Percentiles rank a stretch among this genome's conserved stretches.
Conservation (phyloP, 2,329 filamentous ascomycete species). For the Aspergillus tanneri region DNA sequence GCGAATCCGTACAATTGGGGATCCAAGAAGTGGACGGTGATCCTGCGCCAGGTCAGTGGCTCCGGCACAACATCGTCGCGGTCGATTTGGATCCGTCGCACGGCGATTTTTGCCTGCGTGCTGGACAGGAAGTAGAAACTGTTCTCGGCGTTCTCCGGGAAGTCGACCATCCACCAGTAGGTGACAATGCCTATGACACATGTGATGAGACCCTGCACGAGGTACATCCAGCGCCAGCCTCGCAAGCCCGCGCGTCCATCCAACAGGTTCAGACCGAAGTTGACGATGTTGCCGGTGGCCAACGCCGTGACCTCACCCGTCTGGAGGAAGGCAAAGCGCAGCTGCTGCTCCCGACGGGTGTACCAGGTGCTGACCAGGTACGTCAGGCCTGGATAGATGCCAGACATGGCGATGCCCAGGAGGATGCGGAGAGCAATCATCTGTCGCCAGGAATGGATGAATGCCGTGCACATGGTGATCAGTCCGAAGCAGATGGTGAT, state of each 20-base stretch:
- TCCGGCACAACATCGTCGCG: slow-evolving; percentile 60
- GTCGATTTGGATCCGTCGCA: slow-evolving; percentile 59
- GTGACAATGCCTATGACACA: slow-evolving; percentile 59
- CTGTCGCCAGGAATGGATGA: slow-evolving; percentile 65
- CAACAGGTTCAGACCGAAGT: slow-evolving; percentile 66
- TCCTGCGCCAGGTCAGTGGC: slow-evolving; percentile 55
- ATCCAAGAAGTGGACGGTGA: slow-evolving; percentile 59
- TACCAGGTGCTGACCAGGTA: slow-evolving; percentile 59
- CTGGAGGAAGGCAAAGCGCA: slow-evolving; percentile 65
- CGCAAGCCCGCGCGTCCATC: slow-evolving; percentile 56
- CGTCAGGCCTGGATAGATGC: slow-evolving; percentile 47
- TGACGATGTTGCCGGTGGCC: slow-evolving; percentile 65
- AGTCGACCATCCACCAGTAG: slow-evolving; percentile 71
- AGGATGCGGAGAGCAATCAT: slow-evolving; percentile 68
- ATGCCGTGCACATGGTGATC: slow-evolving; percentile 67
- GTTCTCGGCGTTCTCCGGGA: slow-evolving; percentile 60
- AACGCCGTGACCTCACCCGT: slow-evolving; percentile 64
- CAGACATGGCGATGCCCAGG: slow-evolving; percentile 62
- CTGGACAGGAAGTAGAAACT: slow-evolving; percentile 59
- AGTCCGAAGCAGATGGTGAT: slow-evolving; percentile 63
- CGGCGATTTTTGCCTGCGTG: slow-evolving; percentile 57
- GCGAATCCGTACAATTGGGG: slow-evolving; percentile 65
- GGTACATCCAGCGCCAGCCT: slow-evolving; percentile 69
- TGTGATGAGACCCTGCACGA: slow-evolving; percentile 64
- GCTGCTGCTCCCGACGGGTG: slow-evolving; percentile 63